A percentile compares a stretch with the other conserved stretches of the same genome.
phyloP scores from a whole-genome alignment of 768 basidiomycete genomes.

The Plicaturopsis crispa region DNA sequence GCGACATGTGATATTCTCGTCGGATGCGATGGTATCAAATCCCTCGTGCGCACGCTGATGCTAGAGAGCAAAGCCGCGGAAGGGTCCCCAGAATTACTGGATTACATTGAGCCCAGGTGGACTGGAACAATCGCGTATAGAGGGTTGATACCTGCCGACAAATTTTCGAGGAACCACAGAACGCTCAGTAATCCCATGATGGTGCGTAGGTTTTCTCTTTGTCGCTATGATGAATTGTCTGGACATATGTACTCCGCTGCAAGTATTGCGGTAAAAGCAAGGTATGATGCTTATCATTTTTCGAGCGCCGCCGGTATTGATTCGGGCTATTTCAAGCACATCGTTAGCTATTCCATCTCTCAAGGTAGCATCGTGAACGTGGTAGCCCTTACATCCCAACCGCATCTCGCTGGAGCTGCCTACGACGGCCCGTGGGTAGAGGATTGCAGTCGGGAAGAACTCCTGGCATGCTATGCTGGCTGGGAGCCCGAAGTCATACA shows the following conservation, averaged over 20 bases:
- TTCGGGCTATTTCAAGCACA: conserved; percentile 23
- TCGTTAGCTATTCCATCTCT: conserved; percentile 41
- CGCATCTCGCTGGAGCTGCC: conserved; percentile 18
- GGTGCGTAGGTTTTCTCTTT: conserved; percentile 19
- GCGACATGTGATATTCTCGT: conserved; percentile 19
- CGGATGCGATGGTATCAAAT: conserved; percentile 24
- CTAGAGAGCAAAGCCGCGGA: conserved; percentile 24
- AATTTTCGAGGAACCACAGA: conserved; percentile 24
- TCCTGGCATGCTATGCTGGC: conserved; percentile 26
- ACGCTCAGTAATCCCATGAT: conserved; percentile 33
- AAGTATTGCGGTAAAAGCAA: conserved; percentile 44
- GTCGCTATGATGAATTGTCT: conserved; percentile 1
- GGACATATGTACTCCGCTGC: not conserved
- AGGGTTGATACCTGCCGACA: conserved; percentile 33
- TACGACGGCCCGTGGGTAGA: conserved; percentile 26
- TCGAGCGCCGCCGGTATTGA: not conserved
- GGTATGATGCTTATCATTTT: conserved; percentile 15
- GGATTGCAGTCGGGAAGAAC: too few species aligned
- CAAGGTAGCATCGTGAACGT: conserved; percentile 36
- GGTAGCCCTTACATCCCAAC: conserved; percentile 32
- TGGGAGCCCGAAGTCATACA: conserved; percentile 40
- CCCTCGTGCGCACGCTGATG: conserved; percentile 18
- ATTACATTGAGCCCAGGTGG: conserved; percentile 34
- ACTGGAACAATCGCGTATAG: conserved; percentile 39
- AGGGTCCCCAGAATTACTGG: conserved; percentile 18